Conservation (phyloP, 202 grass and related monocot species). For the Schoenoplectus triqueter region DNA sequence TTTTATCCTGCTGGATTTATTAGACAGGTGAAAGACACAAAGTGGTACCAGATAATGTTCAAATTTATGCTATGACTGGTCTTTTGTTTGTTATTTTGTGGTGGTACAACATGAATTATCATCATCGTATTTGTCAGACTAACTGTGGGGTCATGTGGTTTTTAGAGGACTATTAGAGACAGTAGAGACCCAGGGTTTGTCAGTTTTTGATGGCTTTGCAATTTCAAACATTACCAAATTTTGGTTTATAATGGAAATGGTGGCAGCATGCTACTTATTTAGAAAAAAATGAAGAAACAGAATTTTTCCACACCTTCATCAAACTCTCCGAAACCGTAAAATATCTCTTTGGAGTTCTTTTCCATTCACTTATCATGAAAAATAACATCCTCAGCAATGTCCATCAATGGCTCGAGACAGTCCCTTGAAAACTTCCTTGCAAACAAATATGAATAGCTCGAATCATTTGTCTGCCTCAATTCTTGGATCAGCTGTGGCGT, state of each 20-base stretch:
- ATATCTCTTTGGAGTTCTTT: constrained; percentile 9
- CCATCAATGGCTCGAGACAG: constrained; percentile 64
- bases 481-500: constrained; percentile 45
- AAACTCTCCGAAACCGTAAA: constrained; percentile 8
- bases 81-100: neutral
- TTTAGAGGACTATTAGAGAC: neutral
- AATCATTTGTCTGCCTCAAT: constrained; percentile 48
- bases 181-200: neutral
- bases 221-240: neutral
- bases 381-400: constrained; percentile 60
- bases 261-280: neutral
- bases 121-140: neutral
- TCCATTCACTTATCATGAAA: constrained; percentile 58
- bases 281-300: constrained; percentile 1
- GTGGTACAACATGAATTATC: neutral
- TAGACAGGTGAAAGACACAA: neutral
- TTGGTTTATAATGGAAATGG: neutral
- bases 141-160: neutral
- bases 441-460: constrained; percentile 56
- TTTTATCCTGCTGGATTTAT: neutral
- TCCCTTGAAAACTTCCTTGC: constrained; percentile 83
- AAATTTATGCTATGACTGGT: neutral
- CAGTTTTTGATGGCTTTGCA: neutral
- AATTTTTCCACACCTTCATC: constrained; percentile 20
- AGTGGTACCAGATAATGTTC: constrained; percentile 21